These are phyloP conservation scores for Seiridium unicorne DNA, from an alignment of 2,329 filamentous ascomycete species.

Conservation along the genomic window DNA sequence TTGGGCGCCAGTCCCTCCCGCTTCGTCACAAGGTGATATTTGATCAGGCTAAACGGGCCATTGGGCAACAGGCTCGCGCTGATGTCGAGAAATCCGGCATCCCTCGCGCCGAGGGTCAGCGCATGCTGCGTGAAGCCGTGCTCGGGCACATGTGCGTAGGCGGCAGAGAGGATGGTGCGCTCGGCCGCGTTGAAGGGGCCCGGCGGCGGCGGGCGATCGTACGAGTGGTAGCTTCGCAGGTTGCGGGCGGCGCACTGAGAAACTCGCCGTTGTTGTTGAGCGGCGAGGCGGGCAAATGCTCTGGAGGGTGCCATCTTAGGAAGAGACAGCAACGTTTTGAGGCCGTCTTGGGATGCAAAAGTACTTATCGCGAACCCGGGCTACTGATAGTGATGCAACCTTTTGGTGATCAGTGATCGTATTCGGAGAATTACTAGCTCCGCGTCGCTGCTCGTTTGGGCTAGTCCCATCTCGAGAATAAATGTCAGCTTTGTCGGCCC, in stretches of 20 bases:
- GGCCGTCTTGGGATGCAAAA: not conserved
- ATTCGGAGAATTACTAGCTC: not conserved
- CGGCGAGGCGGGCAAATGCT: not conserved
- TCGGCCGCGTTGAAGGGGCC: constrained; percentile 67
- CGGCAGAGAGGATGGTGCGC: constrained; percentile 75
- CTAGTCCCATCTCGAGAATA: not conserved
- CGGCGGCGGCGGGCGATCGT: constrained; percentile 62
- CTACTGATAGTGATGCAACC: not conserved
- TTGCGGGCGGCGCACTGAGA: constrained; percentile 1
- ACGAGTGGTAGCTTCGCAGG: constrained; percentile 63
- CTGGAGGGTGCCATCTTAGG: constrained; percentile 5
- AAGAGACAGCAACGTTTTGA: not conserved
- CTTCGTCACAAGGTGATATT: constrained; percentile 71
- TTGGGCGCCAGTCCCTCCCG: constrained; percentile 55
- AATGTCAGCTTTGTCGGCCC: not conserved
- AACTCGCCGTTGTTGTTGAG: not conserved
- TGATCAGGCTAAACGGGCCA: constrained; percentile 78
- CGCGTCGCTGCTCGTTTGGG: not conserved
- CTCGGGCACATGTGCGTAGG: constrained; percentile 72
- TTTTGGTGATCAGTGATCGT: not conserved
- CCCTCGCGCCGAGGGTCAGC: constrained; percentile 74
- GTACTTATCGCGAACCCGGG: not conserved
- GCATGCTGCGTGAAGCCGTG: constrained; percentile 79
- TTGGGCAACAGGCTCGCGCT: constrained; percentile 79
- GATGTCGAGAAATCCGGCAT: constrained; percentile 83